phyloP scores from a whole-genome alignment of 768 basidiomycete genomes.

The Suillus tomentosus region DNA sequence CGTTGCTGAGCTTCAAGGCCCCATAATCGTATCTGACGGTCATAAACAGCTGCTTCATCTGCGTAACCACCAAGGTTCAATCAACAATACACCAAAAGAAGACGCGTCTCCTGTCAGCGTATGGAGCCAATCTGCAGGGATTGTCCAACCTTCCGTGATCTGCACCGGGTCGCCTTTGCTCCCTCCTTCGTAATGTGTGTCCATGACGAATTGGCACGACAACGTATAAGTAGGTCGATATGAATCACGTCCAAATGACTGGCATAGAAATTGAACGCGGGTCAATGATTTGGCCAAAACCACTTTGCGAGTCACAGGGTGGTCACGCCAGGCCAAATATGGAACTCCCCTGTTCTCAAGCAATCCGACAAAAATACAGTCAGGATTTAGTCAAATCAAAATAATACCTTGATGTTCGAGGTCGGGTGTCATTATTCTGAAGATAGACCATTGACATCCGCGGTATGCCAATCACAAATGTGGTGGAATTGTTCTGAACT shows the following conservation, averaged over 20 bases:
- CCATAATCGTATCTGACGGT: conserved; percentile 97
- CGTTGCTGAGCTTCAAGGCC: conserved; percentile 97
- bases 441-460: background rate
- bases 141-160: conserved; percentile 66
- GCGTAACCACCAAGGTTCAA: background rate
- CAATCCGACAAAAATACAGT: background rate
- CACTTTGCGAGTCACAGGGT: background rate
- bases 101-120: conserved; percentile 11
- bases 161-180: conserved; percentile 42
- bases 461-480: background rate
- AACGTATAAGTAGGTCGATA: background rate
- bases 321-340: background rate
- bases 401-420: background rate
- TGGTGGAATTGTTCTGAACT: background rate
- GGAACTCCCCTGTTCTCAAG: background rate
- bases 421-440: background rate
- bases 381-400: background rate
- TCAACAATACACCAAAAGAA: conserved; percentile 6
- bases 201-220: conserved; percentile 18
- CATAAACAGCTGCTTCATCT: conserved; percentile 86
- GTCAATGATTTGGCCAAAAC: background rate
- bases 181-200: conserved; percentile 28
- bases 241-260: background rate
- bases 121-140: background rate
- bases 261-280: background rate